Conservation (phyloP, 306 rosid genomes). For the Gynostemma pentaphyllum region DNA sequence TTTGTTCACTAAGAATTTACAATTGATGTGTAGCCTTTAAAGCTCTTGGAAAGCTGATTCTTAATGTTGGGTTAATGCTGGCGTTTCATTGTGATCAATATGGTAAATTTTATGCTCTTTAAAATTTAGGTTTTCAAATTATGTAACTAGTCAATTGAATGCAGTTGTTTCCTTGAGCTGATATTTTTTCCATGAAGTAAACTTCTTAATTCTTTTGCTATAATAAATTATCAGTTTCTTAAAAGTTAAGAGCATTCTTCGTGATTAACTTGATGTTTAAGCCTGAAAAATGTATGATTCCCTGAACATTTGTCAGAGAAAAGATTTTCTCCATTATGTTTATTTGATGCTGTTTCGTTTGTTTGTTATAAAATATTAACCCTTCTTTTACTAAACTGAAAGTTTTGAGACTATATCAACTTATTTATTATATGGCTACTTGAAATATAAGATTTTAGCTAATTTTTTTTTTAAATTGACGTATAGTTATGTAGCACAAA, state of each 20-base stretch:
- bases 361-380: background rate
- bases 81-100: slow-evolving; percentile 86
- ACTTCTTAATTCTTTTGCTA: background rate
- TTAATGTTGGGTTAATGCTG: slow-evolving; percentile 86
- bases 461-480: background rate
- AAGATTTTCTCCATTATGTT: background rate
- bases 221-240: background rate
- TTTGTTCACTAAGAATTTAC: slow-evolving; percentile 12
- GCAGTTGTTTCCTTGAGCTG: background rate
- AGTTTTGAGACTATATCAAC: background rate
- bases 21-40: slow-evolving; percentile 57
- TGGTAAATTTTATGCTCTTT: slow-evolving; percentile 33
- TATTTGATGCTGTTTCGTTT: background rate
- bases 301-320: background rate
- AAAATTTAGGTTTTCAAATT: background rate
- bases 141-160: background rate
- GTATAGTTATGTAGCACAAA: background rate
- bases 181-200: background rate
- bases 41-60: slow-evolving; percentile 81
- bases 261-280: background rate
- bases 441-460: background rate
- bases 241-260: background rate
- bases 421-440: background rate
- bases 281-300: background rate
- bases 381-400: background rate